Conservation (phyloP, 2,329 filamentous ascomycete species). For the Trichoderma brevicompactum region DNA sequence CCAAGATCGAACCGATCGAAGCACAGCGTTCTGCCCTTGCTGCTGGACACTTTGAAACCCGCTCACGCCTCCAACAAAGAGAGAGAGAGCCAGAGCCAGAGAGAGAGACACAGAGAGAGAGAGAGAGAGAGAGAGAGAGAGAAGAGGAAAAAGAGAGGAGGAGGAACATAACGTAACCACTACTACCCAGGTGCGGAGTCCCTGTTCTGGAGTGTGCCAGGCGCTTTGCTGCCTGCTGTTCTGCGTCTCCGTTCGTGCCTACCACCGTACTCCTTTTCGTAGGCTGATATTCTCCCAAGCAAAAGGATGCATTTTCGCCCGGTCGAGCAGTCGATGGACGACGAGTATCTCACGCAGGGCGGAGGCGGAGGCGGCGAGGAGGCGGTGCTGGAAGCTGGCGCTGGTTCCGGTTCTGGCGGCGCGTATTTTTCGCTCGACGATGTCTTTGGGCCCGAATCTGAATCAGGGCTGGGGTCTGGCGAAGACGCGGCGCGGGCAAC, state of each 20-base stretch:
- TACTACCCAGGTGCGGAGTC: neutral
- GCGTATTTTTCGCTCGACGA: constrained; percentile 43
- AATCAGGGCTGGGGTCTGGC: constrained; percentile 28
- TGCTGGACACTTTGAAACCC: neutral
- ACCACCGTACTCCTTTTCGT: neutral
- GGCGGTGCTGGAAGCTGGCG: neutral
- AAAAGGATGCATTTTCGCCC: constrained; percentile 43
- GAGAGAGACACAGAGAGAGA: neutral
- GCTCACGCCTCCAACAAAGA: neutral
- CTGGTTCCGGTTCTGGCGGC: constrained; percentile 24
- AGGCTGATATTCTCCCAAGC: constrained; percentile 10
- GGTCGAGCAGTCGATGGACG: constrained; percentile 38
- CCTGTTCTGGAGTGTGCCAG: neutral
- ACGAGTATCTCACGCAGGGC: constrained; percentile 35
- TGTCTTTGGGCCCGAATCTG: constrained; percentile 42
- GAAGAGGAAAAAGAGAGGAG: neutral
- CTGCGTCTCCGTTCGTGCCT: neutral
- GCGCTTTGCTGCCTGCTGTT: neutral
- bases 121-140: neutral
- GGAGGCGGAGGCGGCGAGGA: constrained; percentile 3
- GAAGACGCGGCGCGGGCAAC: constrained; percentile 15
- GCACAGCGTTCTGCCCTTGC: constrained; percentile 15
- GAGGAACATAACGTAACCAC: neutral
- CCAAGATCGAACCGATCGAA: constrained; percentile 15
- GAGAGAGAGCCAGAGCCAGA: neutral